Evolutionary conservation across 495 filamentous ascomycete genomes (phyloP).

Genomic region (Aspergillus conjunctus): DNA sequence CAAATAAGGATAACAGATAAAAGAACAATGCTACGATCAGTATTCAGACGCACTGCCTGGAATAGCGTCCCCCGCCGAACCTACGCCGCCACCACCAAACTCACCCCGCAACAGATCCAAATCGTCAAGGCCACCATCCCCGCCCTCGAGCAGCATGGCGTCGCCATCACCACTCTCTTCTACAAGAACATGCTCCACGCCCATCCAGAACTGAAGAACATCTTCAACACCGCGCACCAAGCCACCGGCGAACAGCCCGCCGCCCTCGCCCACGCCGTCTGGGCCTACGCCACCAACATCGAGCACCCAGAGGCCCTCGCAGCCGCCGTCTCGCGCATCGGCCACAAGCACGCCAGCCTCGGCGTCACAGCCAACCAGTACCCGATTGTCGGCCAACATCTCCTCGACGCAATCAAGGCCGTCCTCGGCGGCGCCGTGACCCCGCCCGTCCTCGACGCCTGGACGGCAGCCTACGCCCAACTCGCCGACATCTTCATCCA

Average conservation of each 20-base stretch:
- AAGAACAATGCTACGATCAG: background rate
- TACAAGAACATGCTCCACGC: conserved; percentile 60
- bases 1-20: background rate
- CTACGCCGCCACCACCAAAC: background rate
- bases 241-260: conserved; percentile 56
- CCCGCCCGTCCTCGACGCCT: conserved; percentile 58
- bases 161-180: conserved; percentile 60
- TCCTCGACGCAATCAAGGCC: conserved; percentile 60
- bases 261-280: conserved; percentile 64
- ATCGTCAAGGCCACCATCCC: conserved; percentile 37
- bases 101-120: conserved; percentile 27
- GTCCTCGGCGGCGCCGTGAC: conserved; percentile 63
- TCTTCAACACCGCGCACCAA: conserved; percentile 67
- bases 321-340: conserved; percentile 64
- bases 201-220: conserved; percentile 57
- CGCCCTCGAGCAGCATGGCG: conserved; percentile 62
- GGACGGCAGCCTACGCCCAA: conserved; percentile 63
- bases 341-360: conserved; percentile 68
- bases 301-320: conserved; percentile 59
- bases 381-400: conserved; percentile 59
- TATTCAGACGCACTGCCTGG: background rate
- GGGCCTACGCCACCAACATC: conserved; percentile 64
- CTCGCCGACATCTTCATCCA: conserved; percentile 64
- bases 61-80: background rate
- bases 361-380: conserved; percentile 63